Percentiles rank a stretch among this genome's conserved stretches.
phyloP scores from a whole-genome alignment of 176 grass and related monocot genomes.

The Bonia amplexicaulis region DNA sequence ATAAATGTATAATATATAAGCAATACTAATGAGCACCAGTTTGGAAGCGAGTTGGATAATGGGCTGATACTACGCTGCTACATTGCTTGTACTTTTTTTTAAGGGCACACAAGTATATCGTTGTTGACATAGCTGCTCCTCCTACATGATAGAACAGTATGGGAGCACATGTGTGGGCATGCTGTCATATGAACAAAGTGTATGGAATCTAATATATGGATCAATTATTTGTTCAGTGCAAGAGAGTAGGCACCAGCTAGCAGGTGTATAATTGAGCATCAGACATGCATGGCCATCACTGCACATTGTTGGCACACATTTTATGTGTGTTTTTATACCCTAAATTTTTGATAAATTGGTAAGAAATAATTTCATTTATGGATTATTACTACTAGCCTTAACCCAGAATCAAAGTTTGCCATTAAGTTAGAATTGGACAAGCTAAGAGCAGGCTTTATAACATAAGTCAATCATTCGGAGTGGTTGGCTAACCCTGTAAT shows the following conservation, averaged over 20 bases:
- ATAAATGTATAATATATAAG: neutral
- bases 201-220: neutral
- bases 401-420: too few relatives aligned
- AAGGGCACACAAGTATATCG: neutral
- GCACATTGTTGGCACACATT: neutral
- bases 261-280: neutral
- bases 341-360: too few relatives aligned
- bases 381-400: too few relatives aligned
- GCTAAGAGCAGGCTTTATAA: too few relatives aligned
- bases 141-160: neutral
- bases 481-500: too few relatives aligned
- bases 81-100: neutral
- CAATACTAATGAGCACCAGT: neutral
- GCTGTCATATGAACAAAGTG: neutral
- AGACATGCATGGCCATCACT: neutral
- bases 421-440: too few relatives aligned
- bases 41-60: neutral
- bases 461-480: too few relatives aligned
- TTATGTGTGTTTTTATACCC: too few relatives aligned
- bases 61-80: neutral
- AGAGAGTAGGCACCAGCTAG: neutral
- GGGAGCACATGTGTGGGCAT: neutral
- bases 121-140: neutral
- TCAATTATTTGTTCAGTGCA: conserved; percentile 31
- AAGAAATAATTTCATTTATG: too few relatives aligned